Evolutionary conservation across 176 grass and related monocot species (phyloP).

Genomic region (Musa acuminata): DNA sequence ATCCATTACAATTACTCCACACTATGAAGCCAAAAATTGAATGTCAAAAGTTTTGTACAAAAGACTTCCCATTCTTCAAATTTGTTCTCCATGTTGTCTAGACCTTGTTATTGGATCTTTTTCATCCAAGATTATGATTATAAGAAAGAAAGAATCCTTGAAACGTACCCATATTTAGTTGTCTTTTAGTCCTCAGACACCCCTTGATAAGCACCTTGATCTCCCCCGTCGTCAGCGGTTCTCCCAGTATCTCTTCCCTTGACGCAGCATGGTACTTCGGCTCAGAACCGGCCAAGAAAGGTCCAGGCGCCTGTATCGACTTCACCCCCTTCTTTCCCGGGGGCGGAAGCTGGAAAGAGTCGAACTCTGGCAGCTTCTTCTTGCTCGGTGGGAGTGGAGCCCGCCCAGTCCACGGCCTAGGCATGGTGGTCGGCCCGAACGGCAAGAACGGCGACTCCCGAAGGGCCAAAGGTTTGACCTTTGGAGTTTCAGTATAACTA

Average conservation of each 20-base stretch:
- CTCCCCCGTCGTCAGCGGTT: conserved; percentile 63
- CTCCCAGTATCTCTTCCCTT: conserved; percentile 72
- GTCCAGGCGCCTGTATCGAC: conserved; percentile 67
- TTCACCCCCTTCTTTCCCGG: conserved; percentile 83
- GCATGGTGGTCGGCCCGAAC: conserved; percentile 62
- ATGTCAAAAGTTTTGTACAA: not conserved
- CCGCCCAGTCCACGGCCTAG: conserved; percentile 74
- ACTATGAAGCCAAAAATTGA: not conserved
- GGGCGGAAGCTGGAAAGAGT: conserved; percentile 67
- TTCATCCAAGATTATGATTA: not conserved
- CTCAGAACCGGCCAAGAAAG: conserved; percentile 56
- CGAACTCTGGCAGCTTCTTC: conserved; percentile 80
- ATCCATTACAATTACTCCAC: not conserved
- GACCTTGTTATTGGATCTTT: too few relatives aligned
- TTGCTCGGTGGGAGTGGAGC: conserved; percentile 71
- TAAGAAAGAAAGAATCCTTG: not conserved
- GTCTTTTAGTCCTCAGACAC: conserved; percentile 49
- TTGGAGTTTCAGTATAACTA: conserved; percentile 81
- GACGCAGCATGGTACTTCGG: conserved; percentile 55
- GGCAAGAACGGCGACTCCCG: conserved; percentile 66
- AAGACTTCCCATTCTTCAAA: not conserved
- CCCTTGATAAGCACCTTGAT: conserved; percentile 47
- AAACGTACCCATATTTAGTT: conserved; percentile 73
- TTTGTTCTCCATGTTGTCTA: not conserved
- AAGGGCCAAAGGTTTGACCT: conserved; percentile 58